Conservation (phyloP, 768 basidiomycete genomes). For the Rossbeevera mucosa region DNA sequence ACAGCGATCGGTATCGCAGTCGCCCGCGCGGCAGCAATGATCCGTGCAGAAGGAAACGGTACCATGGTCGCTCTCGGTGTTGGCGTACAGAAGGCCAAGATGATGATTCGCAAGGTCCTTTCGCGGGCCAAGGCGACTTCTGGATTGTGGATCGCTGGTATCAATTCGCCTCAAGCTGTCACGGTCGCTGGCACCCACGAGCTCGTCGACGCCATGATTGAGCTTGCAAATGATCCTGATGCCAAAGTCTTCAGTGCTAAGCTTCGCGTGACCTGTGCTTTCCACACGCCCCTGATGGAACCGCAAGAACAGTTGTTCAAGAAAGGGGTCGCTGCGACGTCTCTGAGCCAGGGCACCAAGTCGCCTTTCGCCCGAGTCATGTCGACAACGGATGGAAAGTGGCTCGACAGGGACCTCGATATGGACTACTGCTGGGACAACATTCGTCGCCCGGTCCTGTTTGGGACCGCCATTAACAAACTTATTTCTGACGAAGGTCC, state of each 20-base stretch:
- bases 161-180: constrained; percentile 36
- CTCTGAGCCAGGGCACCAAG: constrained; percentile 18
- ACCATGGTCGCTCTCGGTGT: constrained; percentile 35
- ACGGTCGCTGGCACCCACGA: constrained; percentile 31
- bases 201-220: constrained; percentile 29
- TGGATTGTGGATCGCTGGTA: constrained; percentile 34
- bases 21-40: constrained; percentile 36
- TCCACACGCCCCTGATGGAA: constrained; percentile 36
- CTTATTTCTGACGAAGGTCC: constrained; percentile 27
- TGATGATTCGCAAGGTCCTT: constrained; percentile 32
- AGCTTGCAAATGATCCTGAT: constrained; percentile 24
- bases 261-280: constrained; percentile 32
- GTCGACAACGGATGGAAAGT: constrained; percentile 32
- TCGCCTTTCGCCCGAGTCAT: constrained; percentile 26
- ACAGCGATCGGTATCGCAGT: constrained; percentile 33
- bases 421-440: constrained; percentile 34
- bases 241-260: constrained; percentile 26
- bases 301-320: constrained; percentile 30
- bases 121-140: constrained; percentile 20
- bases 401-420: constrained; percentile 28
- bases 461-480: constrained; percentile 31
- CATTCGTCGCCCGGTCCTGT: constrained; percentile 33
- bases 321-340: constrained; percentile 15
- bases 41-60: constrained; percentile 32
- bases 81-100: constrained; percentile 28